Evolutionary conservation across 1,139 yeast genomes (phyloP).

Genomic region (Hanseniaspora uvarum): DNA sequence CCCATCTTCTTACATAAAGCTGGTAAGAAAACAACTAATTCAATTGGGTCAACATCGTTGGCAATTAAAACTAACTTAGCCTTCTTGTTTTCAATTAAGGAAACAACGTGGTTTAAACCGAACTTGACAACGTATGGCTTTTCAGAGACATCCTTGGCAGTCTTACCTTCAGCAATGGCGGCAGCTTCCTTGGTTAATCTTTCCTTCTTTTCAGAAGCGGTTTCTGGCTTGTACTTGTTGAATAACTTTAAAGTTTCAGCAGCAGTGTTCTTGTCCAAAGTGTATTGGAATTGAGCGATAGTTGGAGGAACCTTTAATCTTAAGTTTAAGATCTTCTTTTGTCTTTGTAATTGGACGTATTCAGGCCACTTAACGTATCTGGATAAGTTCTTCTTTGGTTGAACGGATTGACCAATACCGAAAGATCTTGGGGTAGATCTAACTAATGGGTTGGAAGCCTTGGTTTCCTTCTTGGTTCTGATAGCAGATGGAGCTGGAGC

Average conservation of each 20-base stretch:
- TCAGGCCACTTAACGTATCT: slow-evolving; percentile 98
- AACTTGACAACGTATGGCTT: slow-evolving; percentile 93
- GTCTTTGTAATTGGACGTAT: slow-evolving; percentile 94
- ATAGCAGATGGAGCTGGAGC: slow-evolving; percentile 80
- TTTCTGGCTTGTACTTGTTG: slow-evolving; percentile 98
- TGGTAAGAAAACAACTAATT: slow-evolving; percentile 90
- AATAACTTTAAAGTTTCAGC: slow-evolving; percentile 90
- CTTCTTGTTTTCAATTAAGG: slow-evolving; percentile 94
- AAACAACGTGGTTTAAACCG: slow-evolving; percentile 97
- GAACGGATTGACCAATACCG: slow-evolving; percentile 91
- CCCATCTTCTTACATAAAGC: slow-evolving; percentile 99
- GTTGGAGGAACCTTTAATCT: slow-evolving; percentile 99
- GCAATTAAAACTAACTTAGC: slow-evolving; percentile 94
- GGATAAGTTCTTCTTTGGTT: slow-evolving; percentile 91
- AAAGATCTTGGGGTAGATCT: slow-evolving; percentile 86
- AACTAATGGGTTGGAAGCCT: slow-evolving; percentile 60
- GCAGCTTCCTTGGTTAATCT: slow-evolving; percentile 98
- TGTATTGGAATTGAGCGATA: slow-evolving; percentile 87
- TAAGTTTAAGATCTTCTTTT: slow-evolving; percentile 84
- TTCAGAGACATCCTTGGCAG: slow-evolving; percentile 88
- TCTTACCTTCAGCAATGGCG: slow-evolving; percentile 94
- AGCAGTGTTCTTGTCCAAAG: slow-evolving; percentile 97
- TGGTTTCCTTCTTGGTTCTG: slow-evolving; percentile 37
- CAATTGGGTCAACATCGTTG: slow-evolving; percentile 97
- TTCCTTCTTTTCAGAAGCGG: slow-evolving; percentile 93